Evolutionary conservation across 306 rosid species (phyloP).

Genomic region (Corylus americana): DNA sequence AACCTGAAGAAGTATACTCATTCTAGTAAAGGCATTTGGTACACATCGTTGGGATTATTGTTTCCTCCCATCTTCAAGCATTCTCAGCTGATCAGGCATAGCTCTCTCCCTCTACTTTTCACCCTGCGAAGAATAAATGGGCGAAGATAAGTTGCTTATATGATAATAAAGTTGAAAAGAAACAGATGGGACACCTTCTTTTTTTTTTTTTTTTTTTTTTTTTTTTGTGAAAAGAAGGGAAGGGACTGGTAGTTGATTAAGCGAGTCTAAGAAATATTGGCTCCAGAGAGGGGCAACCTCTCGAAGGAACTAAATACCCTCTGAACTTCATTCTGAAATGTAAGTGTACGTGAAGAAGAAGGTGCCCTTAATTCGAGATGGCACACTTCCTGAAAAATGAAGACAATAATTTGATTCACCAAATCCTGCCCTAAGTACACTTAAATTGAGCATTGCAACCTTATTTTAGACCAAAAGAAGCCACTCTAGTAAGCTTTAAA

Average conservation of each 20-base stretch:
- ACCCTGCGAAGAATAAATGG: neutral
- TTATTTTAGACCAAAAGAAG: neutral
- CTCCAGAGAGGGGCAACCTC: neutral
- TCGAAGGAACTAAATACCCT: neutral
- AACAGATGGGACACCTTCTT: neutral
- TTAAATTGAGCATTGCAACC: neutral
- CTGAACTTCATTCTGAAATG: neutral
- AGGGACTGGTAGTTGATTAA: neutral
- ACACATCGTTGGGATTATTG: neutral
- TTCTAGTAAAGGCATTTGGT: neutral
- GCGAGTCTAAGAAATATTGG: neutral
- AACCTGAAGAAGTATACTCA: neutral
- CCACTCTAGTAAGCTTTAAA: neutral
- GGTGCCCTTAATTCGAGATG: neutral
- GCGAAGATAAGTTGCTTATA: neutral
- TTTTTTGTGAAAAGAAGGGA: neutral
- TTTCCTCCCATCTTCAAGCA: neutral
- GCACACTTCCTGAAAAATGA: neutral
- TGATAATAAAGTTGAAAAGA: neutral
- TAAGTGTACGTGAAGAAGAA: neutral
- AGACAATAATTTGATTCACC: neutral
- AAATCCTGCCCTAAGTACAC: neutral
- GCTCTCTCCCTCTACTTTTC: constrained; percentile 10
- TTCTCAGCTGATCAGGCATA: neutral
- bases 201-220: too few relatives aligned